Evolutionary conservation across 345 rosid species (phyloP), one percentile per base, ranked within the genome.

Genomic region (Cochlearia excelsa): DNA sequence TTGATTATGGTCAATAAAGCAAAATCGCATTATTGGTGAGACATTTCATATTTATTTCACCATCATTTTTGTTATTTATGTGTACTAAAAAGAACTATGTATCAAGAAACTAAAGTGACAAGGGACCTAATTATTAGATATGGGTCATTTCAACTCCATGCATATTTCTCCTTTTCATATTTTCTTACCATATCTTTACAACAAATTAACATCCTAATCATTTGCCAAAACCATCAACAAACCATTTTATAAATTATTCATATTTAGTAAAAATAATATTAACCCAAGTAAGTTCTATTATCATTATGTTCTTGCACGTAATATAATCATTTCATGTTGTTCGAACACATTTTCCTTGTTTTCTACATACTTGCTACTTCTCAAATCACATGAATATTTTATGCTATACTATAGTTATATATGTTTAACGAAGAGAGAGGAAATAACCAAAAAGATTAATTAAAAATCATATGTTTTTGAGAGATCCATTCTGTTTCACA

Each of bases 1-100:
- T 38, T 50, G 61, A 64, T 16, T 58, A 10, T 76, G 83, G 84
- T 82, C 82, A 81, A 85, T 76, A 80, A 74, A 71, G 72, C 69
- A 65, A 23, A 16, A 50, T 53, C 70, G 66, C 66, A 72, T 76
- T 66, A 70, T 67, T 74, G 76, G 70, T 58, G 65, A 47, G 52
- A 68, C 63, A 68, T 69, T 54, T 26, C 57, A 47, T 69, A 39
- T 68, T 55, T 46, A 38, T 10, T 52, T 70, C 68, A 26, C 41
- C 54, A 31, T 16, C 23, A 16, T 16, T 16, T 16, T 16, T 57
- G 30, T 57, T 43, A 7, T 55, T 30, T 69, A 61, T 69, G 2
- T 70, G 76, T 80, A 79, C 86, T 78, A 73, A 7, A 58, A 60
- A 66, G 52, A 56, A 70, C 53, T 53, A 63, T 42, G 49, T n/a